Base-by-base conservation (phyloP, 371 early-diverging fungal genomes). In the Actinomucor elegans region DNA sequence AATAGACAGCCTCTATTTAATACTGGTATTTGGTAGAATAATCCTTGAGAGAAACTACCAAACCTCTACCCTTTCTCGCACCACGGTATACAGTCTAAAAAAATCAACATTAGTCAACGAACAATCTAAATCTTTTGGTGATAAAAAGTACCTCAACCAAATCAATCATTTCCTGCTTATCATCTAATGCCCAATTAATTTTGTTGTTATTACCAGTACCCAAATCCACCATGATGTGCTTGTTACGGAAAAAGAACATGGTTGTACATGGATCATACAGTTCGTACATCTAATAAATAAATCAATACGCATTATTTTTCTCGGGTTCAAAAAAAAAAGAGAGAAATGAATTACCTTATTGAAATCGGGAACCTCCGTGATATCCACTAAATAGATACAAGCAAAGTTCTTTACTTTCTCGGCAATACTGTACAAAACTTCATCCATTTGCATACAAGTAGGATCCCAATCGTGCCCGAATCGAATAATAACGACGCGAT, bases 191-290 rank as follows among this genome's bases (percentile, higher is more conserved):
- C 98, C 98, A 96, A 62, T 95, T 94, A 64, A 98, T 92, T 76
- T 98, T 98, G 79, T 98, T 98, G 79, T 98, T 98, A 69, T 98
- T 95, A 57, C 99, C 99, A 0, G 99, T 98, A 12, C 99, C 99
- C 57, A 97, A 69, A 85, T 98, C 99, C 15, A 98, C 85, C 97
- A 95, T 94, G 55, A 97, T 97, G 58, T 97, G 98, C 64, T 96
- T 96, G 81, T 97, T 97, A 21, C 97, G 80, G 74, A 88, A 94
- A 57, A 94, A 94, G 69, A 94, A 93, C 92, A 93, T 92, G 24
- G 82, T 81, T 7, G 99, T 97, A 68, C 98, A 98, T 5, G 92
- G 92, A 67, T 98, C 99, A 71, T 97, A 98, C 40, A 95, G 71
- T 73, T 96, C 96, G 71, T 97, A 96, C 95, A 96, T 95, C 74